These are phyloP conservation scores for Aureobasidium melanogenum DNA, from an alignment of 2,329 filamentous ascomycete species.

Conservation along the genomic window DNA sequence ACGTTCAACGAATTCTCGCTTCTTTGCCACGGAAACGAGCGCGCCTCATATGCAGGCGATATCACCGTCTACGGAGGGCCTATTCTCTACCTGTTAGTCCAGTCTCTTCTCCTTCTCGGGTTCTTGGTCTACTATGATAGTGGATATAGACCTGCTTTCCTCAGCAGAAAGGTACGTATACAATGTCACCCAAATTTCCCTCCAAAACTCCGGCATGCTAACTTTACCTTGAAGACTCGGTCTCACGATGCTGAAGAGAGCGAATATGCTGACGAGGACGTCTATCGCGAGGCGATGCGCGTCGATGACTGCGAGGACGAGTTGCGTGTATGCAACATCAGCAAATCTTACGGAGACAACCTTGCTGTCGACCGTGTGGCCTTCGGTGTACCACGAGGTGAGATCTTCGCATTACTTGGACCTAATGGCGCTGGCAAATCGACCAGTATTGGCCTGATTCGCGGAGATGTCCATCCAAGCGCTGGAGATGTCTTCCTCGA, in stretches of 20 bases:
- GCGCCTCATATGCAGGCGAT: constrained; percentile 60
- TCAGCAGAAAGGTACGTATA: constrained; percentile 33
- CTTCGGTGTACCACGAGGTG: constrained; percentile 68
- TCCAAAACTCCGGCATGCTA: neutral
- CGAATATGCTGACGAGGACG: constrained; percentile 43
- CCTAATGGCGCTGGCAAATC: constrained; percentile 92
- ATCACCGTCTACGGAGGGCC: constrained; percentile 73
- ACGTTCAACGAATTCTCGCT: constrained; percentile 77
- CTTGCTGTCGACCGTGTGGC: constrained; percentile 82
- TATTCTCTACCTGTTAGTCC: constrained; percentile 71
- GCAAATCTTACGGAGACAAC: constrained; percentile 67
- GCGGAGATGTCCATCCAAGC: constrained; percentile 74
- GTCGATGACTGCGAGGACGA: constrained; percentile 57
- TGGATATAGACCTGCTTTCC: constrained; percentile 52
- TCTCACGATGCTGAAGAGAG: constrained; percentile 36
- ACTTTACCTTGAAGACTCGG: constrained; percentile 20
- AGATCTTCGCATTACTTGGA: constrained; percentile 82
- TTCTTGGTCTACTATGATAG: constrained; percentile 74
- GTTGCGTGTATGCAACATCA: constrained; percentile 69
- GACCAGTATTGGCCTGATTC: constrained; percentile 69
- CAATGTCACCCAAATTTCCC: neutral
- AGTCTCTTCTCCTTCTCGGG: constrained; percentile 61
- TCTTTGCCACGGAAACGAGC: constrained; percentile 56
- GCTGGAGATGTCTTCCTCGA: constrained; percentile 78
- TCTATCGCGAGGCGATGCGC: constrained; percentile 55